A percentile compares a stretch with the other conserved stretches of the same genome.
Conservation (phyloP, 2,329 filamentous ascomycete genomes). For the Aspergillus sp. region DNA sequence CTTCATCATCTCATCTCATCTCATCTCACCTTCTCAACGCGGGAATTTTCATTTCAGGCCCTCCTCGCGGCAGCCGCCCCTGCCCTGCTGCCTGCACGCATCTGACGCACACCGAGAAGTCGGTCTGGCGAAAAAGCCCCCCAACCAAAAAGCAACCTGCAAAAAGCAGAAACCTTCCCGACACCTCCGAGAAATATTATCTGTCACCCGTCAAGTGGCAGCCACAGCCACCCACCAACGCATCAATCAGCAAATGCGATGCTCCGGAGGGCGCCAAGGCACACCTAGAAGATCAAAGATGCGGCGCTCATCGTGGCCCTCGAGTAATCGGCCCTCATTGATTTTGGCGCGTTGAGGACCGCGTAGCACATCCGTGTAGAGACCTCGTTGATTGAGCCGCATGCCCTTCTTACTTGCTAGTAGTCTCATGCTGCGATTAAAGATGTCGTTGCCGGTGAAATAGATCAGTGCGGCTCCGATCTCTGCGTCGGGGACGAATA, state of each 20-base stretch:
- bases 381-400: slow-evolving; percentile 79
- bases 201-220: slow-evolving; percentile 11
- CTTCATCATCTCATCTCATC: background rate
- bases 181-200: slow-evolving; percentile 13
- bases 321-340: slow-evolving; percentile 20
- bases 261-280: slow-evolving; percentile 71
- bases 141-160: slow-evolving; percentile 6
- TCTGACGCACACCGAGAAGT: slow-evolving; percentile 18
- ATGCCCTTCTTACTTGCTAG: slow-evolving; percentile 79
- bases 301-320: slow-evolving; percentile 22
- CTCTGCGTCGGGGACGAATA: slow-evolving; percentile 78
- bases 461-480: slow-evolving; percentile 87
- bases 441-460: slow-evolving; percentile 93
- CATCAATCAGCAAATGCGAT: slow-evolving; percentile 67
- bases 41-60: slow-evolving; percentile 1
- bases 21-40: background rate
- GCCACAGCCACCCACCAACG: slow-evolving; percentile 3
- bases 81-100: background rate
- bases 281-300: slow-evolving; percentile 24
- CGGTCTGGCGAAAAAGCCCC: slow-evolving; percentile 10
- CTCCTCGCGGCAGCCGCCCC: slow-evolving; percentile 5
- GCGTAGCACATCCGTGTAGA: slow-evolving; percentile 66
- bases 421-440: slow-evolving; percentile 82
- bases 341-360: slow-evolving; percentile 20
- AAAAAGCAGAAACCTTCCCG: background rate